These are phyloP conservation scores for Dactylellina haptotyla DNA, from an alignment of 2,329 filamentous ascomycete genomes.

Conservation along the genomic window DNA sequence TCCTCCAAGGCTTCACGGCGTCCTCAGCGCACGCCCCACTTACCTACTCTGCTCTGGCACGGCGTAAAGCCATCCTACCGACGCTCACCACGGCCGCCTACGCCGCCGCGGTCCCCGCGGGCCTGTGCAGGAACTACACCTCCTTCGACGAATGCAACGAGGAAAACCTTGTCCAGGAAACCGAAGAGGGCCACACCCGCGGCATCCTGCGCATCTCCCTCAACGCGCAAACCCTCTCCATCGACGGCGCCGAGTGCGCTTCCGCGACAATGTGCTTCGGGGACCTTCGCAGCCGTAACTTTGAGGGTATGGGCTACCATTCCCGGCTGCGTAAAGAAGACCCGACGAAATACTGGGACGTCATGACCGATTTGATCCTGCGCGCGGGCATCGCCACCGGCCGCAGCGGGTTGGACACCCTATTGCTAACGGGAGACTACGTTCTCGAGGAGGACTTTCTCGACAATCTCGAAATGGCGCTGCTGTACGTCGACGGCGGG, in stretches of 20 bases:
- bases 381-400: background rate
- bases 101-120: background rate
- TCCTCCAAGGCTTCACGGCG: conserved; percentile 23
- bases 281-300: background rate
- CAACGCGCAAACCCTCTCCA: conserved; percentile 9
- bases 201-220: conserved; percentile 14
- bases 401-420: background rate
- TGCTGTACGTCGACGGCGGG: conserved; percentile 1
- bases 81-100: conserved; percentile 10
- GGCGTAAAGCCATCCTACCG: background rate
- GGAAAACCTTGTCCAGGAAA: background rate
- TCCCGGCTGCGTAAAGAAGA: background rate
- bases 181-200: background rate
- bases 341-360: conserved; percentile 15
- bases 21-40: background rate
- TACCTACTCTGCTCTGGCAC: background rate
- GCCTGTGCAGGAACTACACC: conserved; percentile 19
- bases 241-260: conserved; percentile 53
- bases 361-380: background rate
- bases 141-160: background rate
- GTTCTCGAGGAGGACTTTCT: conserved; percentile 16
- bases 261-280: conserved; percentile 12
- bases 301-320: conserved; percentile 10
- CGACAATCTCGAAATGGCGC: conserved; percentile 8
- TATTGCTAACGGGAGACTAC: conserved; percentile 18